A percentile compares a stretch with the other conserved stretches of the same genome.
Conservation (phyloP, 2,329 filamentous ascomycete species). For the Colletotrichum tofieldiae region DNA sequence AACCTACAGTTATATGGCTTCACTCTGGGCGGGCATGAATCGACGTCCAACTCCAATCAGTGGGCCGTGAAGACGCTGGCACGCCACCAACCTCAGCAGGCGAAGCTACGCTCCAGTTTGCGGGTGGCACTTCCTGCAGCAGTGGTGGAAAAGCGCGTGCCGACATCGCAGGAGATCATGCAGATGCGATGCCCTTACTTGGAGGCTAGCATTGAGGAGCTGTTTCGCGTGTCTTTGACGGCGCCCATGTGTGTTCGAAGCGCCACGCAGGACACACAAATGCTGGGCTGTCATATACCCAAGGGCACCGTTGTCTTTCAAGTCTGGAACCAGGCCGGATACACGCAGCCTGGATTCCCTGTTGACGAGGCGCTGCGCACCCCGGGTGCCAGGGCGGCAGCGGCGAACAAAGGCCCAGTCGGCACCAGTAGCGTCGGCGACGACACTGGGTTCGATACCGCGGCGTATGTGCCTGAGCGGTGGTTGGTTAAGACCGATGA, state of each 20-base stretch:
- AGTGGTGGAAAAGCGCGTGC: conserved; percentile 42
- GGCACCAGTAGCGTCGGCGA: conserved; percentile 45
- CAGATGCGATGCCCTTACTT: conserved; percentile 47
- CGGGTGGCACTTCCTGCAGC: conserved; percentile 42
- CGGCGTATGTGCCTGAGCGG: conserved; percentile 54
- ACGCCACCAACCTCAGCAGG: conserved; percentile 47
- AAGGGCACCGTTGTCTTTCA: conserved; percentile 47
- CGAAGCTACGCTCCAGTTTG: conserved; percentile 47
- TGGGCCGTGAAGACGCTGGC: conserved; percentile 46
- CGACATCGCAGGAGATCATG: conserved; percentile 46
- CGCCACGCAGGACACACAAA: conserved; percentile 47
- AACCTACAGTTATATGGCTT: conserved; percentile 47
- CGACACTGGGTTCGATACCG: conserved; percentile 43
- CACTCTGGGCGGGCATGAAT: conserved; percentile 50
- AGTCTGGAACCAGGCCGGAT: conserved; percentile 44
- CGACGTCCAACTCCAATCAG: conserved; percentile 46
- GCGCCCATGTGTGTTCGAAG: conserved; percentile 46
- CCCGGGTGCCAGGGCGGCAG: conserved; percentile 28
- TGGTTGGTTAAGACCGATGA: conserved; percentile 50
- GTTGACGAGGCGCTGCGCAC: conserved; percentile 50
- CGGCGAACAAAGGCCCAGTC: conserved; percentile 43
- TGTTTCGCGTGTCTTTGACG: conserved; percentile 47
- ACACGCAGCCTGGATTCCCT: conserved; percentile 47
- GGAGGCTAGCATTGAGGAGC: conserved; percentile 51
- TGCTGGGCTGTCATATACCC: conserved; percentile 49